A percentile compares a stretch with the other conserved stretches of the same genome.
These are phyloP conservation scores for Calocybe cyanea DNA, from an alignment of 768 basidiomycete species.

Conservation along the genomic window DNA sequence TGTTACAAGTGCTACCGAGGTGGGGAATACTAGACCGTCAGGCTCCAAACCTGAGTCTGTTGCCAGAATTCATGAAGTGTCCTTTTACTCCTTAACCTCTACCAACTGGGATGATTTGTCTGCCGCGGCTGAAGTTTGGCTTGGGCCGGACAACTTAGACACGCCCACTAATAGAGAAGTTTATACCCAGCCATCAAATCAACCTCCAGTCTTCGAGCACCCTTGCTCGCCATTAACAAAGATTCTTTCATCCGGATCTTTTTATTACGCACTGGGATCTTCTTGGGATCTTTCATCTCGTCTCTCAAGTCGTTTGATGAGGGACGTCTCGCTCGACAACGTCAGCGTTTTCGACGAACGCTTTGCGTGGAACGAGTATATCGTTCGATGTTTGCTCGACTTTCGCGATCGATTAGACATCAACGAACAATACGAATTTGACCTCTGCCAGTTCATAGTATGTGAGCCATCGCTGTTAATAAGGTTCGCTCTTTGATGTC, in stretches of 20 bases:
- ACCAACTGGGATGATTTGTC: slow-evolving; percentile 79
- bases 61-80: slow-evolving; percentile 82
- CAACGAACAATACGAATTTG: slow-evolving; percentile 68
- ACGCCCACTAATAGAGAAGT: slow-evolving; percentile 42
- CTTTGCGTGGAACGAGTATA: slow-evolving; percentile 95
- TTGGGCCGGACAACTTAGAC: slow-evolving; percentile 58
- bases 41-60: slow-evolving; percentile 60
- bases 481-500: slow-evolving; percentile 8
- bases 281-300: slow-evolving; percentile 90
- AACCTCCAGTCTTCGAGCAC: slow-evolving; percentile 71
- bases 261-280: slow-evolving; percentile 85
- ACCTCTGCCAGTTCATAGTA: slow-evolving; percentile 83
- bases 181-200: slow-evolving; percentile 38
- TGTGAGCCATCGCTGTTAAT: slow-evolving; percentile 23
- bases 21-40: slow-evolving; percentile 68
- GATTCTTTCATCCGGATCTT: slow-evolving; percentile 86
- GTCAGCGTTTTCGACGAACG: slow-evolving; percentile 70
- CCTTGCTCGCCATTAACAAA: slow-evolving; percentile 89
- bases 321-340: slow-evolving; percentile 45
- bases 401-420: slow-evolving; percentile 78
- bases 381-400: slow-evolving; percentile 81
- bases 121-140: slow-evolving; percentile 41
- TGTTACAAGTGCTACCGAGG: slow-evolving; percentile 69
- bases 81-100: slow-evolving; percentile 84
- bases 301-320: slow-evolving; percentile 62